phyloP scores from a whole-genome alignment of 2,329 filamentous ascomycete species.

The Ambrosiella beaveri region DNA sequence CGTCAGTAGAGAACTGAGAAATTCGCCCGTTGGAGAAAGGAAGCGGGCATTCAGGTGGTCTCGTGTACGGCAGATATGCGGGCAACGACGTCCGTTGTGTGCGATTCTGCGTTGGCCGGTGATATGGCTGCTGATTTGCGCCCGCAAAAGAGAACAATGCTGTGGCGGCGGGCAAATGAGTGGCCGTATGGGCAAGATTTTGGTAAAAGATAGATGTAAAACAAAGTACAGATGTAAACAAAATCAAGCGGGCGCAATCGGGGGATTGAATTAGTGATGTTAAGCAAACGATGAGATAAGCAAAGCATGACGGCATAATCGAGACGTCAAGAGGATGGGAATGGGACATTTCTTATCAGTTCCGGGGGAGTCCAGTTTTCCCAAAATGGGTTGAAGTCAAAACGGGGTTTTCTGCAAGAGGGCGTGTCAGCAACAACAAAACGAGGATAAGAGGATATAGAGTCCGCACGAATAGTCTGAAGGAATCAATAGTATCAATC shows the following conservation, averaged over 20 bases:
- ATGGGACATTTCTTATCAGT: conserved; percentile 9
- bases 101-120: neutral
- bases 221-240: neutral
- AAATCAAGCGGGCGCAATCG: conserved; percentile 5
- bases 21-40: neutral
- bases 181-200: neutral
- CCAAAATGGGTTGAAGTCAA: conserved; percentile 2
- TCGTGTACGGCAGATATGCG: neutral
- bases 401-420: conserved; percentile 1
- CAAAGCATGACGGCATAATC: neutral
- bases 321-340: neutral
- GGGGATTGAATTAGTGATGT: conserved; percentile 6
- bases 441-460: neutral
- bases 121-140: conserved; percentile 4
- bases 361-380: neutral
- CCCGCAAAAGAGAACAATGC: conserved; percentile 2
- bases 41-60: neutral
- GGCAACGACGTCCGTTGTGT: neutral
- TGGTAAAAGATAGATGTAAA: neutral
- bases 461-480: neutral
- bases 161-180: neutral
- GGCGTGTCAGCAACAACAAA: conserved; percentile 2
- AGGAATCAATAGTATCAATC: neutral
- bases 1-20: neutral
- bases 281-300: conserved; percentile 11